Evolutionary conservation across 2,329 filamentous ascomycete species (phyloP), one percentile per base, ranked within the genome.

Genomic region (Scolecobasidium constrictum): DNA sequence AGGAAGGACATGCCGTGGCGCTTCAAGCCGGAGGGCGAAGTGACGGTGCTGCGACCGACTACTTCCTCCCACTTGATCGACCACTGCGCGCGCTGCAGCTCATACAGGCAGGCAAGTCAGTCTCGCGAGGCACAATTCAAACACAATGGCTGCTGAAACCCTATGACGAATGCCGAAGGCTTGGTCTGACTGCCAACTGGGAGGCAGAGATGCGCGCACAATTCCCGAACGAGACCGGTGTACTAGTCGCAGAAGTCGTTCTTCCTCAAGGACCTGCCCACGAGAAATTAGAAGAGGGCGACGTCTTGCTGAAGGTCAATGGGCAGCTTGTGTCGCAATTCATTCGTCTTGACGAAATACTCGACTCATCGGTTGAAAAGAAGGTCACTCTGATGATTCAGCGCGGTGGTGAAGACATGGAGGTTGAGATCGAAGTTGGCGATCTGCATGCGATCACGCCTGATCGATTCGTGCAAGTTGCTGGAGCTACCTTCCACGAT

Each of bases 101-200:
- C 55, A 81, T 98, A 43, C 86, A 83, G 57, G 72, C 81, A 50
- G 80, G 77, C 23, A 75, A 80, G 52, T 75, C 75, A 2, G 81
- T 98, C 41, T 78, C 81, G n/a, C 76, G 92, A 53, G 92, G 92
- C 38, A 94, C 92, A n/a, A 94, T 98, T 39, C 92, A 98, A 63
- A 94, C 86, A 48, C 92, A 98, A 60, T 98, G 93, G 74, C 74
- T 96, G 42, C 75, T 98, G 48, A 96, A 96, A 63, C 86, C 92
- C 0, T 98, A 98, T 53, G 93, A 98, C 53, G 93, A 98, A 61
- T 96, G 92, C 61, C 80, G 90, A 43, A 77, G 92, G 46, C 70
- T 98, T 9, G 92, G 92, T 5, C 69, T 98, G 47, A 86, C 77
- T 2, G 73, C 87, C 0, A 75, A 86, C 40, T 93, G 86, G 80